Percentiles rank a stretch among this genome's conserved stretches.
phyloP scores from a whole-genome alignment of 257 asterid genomes.

The Solanum medicagineum region DNA sequence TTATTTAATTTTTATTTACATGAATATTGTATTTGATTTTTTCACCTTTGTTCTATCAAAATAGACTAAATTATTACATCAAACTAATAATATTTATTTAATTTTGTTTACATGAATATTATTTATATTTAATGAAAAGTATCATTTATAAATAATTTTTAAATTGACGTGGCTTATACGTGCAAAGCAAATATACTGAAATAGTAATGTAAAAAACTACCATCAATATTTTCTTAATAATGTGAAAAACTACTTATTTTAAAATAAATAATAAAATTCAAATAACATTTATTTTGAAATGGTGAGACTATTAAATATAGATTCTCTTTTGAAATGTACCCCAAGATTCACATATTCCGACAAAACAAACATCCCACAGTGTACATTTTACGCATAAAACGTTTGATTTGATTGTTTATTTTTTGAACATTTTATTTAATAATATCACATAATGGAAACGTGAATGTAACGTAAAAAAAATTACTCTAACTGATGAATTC shows the following conservation, averaged over 20 bases:
- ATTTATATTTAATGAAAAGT: too few species aligned
- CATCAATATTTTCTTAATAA: neutral
- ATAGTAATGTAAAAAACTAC: too few species aligned
- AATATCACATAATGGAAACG: neutral
- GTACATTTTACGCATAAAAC: neutral
- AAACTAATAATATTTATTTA: too few species aligned
- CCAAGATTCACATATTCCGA: neutral
- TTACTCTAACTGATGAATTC: neutral
- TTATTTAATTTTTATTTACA: too few species aligned
- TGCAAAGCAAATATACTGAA: too few species aligned
- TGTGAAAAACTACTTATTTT: neutral
- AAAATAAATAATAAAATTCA: neutral
- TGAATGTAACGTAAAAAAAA: neutral
- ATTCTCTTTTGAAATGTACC: neutral
- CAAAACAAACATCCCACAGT: neutral
- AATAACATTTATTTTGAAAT: neutral
- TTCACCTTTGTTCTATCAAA: too few species aligned
- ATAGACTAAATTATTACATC: too few species aligned
- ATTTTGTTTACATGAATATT: too few species aligned
- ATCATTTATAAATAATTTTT: too few species aligned
- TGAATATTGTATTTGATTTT: too few species aligned
- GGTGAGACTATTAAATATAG: neutral
- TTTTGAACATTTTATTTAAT: neutral
- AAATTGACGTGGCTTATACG: too few species aligned
- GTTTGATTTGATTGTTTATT: neutral